Evolutionary conservation across 148 eudicot species (phyloP).

Genomic region (Rhododendron simsii): DNA sequence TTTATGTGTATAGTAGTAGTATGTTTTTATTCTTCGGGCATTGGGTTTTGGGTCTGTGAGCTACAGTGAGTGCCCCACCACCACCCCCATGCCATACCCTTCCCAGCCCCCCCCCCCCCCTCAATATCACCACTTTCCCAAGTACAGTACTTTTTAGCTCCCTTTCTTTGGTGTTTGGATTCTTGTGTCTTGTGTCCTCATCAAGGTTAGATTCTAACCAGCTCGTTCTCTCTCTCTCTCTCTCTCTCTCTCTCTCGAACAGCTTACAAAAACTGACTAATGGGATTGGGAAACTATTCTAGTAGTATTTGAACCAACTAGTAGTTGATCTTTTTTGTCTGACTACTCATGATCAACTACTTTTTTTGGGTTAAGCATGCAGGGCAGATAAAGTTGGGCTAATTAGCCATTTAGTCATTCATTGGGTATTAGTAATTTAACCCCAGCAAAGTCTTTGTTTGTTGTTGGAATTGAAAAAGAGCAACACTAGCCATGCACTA

Average conservation of each 20-base stretch:
- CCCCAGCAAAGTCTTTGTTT: neutral
- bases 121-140: neutral
- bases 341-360: neutral
- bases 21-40: neutral
- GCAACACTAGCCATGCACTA: neutral
- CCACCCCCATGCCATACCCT: neutral
- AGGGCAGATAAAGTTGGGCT: neutral
- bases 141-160: neutral
- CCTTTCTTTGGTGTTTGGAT: neutral
- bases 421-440: neutral
- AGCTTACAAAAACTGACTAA: neutral
- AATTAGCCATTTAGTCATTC: neutral
- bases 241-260: slow-evolving; percentile 2
- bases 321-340: neutral
- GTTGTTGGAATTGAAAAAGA: neutral
- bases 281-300: neutral
- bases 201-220: slow-evolving; percentile 13
- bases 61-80: neutral
- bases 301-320: neutral
- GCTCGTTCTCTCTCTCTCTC: neutral
- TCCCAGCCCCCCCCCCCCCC: neutral
- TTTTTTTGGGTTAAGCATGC: neutral
- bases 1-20: neutral
- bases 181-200: neutral
- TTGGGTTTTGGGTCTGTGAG: neutral